A percentile compares a stretch with the other conserved stretches of the same genome.
Conservation (phyloP, 164 flowering plant genomes). For the Magnolia sinica region DNA sequence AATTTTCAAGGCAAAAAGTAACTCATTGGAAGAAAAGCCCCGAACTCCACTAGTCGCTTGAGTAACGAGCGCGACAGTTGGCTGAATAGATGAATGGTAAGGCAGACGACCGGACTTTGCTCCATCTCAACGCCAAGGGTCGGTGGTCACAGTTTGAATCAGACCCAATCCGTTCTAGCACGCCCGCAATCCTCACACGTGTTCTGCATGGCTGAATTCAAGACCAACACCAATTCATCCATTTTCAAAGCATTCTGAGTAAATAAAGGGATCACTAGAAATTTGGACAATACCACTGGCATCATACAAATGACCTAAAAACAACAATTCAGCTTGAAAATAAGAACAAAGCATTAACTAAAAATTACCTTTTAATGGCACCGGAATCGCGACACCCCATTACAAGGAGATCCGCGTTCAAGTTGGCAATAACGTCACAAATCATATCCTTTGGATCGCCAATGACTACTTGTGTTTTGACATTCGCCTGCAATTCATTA, state of each 20-base stretch:
- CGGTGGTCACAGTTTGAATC: too few relatives aligned
- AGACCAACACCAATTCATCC: not conserved
- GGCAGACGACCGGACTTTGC: too few relatives aligned
- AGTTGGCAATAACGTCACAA: constrained; percentile 55
- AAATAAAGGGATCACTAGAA: not conserved
- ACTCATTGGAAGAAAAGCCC: too few relatives aligned
- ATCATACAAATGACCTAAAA: not conserved
- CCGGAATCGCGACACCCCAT: constrained; percentile 81
- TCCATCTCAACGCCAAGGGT: too few relatives aligned
- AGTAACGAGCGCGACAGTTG: too few relatives aligned
- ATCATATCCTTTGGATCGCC: constrained; percentile 85
- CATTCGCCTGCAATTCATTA: constrained; percentile 38
- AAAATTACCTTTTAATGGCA: constrained; percentile 61
- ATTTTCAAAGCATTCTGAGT: not conserved
- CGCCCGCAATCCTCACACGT: too few relatives aligned
- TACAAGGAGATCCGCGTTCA: constrained; percentile 79
- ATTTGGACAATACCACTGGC: not conserved
- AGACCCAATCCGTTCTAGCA: too few relatives aligned
- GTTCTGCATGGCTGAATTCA: too few relatives aligned
- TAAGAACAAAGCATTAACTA: not conserved
- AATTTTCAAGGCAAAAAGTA: too few relatives aligned
- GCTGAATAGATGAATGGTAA: too few relatives aligned
- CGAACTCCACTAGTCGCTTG: too few relatives aligned
- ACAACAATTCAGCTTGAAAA: not conserved
- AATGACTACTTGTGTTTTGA: constrained; percentile 51